Base-by-base conservation (phyloP, 2,329 filamentous ascomycete genomes). In the Coniochaeta prunicola region DNA sequence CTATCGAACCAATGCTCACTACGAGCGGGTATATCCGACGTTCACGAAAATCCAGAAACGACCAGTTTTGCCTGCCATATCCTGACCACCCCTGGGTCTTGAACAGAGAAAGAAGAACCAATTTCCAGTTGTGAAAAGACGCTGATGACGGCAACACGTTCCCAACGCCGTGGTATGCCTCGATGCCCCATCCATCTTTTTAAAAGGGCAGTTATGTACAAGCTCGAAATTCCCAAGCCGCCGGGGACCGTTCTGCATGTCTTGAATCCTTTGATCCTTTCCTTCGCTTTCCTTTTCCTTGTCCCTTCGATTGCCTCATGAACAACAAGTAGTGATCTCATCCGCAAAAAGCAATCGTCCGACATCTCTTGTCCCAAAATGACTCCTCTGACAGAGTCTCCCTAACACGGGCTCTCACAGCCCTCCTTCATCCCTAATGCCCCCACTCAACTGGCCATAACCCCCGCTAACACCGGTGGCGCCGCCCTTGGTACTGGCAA, bases 401-500 rank as follows among this genome's bases (percentile, higher is more conserved):
- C n/a, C n/a, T n/a, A n/a, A n/a, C n/a, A n/a, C n/a, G 19, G 10
- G 4, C 24, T 12, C 19, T 50, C 45, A 50, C 24, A 50, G 9
- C 6, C 45, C 45, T 3, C 45, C 45, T 26, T 50, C 45, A 50
- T 50, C 45, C 45, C 45, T 50, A 28, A 50, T 26, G 9, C 26
- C 45, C 21, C 40, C 40, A 13, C 13, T 45, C 40, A 45, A 24
- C 21, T 24, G 10, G n/a, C 40, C 40, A 12, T 24, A 21, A 3
- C 45, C 45, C n/a, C 45, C 45, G n/a, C n/a, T n/a, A 50, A 9
- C 4, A 13, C 59, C 59, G 57, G 17, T 53, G 62, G 57, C 50
- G 63, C n/a, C 31, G 63, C 55, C 56, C 56, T 57, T 59, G n/a
- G n/a, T n/a, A n/a, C 59, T 55, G 63, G 63, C 36, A 38, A 38